Evolutionary conservation across 2,329 filamentous ascomycete genomes (phyloP).

Genomic region (Curvularia sp.): DNA sequence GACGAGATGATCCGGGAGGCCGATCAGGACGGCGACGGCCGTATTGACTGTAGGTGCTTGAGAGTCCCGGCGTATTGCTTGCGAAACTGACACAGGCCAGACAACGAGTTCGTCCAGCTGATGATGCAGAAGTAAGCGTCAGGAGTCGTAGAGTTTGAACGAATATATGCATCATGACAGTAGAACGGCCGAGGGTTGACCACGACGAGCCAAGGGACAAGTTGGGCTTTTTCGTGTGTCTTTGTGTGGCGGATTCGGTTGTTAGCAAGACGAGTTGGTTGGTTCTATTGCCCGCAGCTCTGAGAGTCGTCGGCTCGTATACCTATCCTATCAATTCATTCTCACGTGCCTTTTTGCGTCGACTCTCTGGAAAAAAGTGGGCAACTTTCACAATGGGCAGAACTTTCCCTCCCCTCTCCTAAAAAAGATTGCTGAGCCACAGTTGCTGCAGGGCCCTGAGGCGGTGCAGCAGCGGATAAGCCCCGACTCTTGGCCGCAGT

Average conservation of each 20-base stretch:
- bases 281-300: slow-evolving; percentile 11
- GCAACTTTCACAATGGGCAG: slow-evolving; percentile 1
- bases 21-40: slow-evolving; percentile 69
- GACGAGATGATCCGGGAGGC: slow-evolving; percentile 71
- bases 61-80: background rate
- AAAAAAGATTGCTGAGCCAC: slow-evolving; percentile 7
- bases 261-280: slow-evolving; percentile 13
- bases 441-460: slow-evolving; percentile 25
- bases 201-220: slow-evolving; percentile 35
- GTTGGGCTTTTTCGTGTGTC: slow-evolving; percentile 15
- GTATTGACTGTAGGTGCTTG: slow-evolving; percentile 65
- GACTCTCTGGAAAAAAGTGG: slow-evolving; percentile 4
- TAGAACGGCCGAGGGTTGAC: slow-evolving; percentile 37
- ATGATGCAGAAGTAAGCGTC: slow-evolving; percentile 62
- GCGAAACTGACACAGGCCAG: slow-evolving; percentile 39
- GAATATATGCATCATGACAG: slow-evolving; percentile 41
- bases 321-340: slow-evolving; percentile 20
- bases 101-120: slow-evolving; percentile 64
- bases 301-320: slow-evolving; percentile 13
- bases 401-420: slow-evolving; percentile 8
- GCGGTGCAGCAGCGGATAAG: slow-evolving; percentile 8
- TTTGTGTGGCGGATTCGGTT: slow-evolving; percentile 15
- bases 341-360: slow-evolving; percentile 13
- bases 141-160: slow-evolving; percentile 32
- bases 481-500: slow-evolving; percentile 2